A percentile compares a stretch with the other conserved stretches of the same genome.
Evolutionary conservation across 805 yeast species (phyloP).

Genomic region (Candida succiphila): DNA sequence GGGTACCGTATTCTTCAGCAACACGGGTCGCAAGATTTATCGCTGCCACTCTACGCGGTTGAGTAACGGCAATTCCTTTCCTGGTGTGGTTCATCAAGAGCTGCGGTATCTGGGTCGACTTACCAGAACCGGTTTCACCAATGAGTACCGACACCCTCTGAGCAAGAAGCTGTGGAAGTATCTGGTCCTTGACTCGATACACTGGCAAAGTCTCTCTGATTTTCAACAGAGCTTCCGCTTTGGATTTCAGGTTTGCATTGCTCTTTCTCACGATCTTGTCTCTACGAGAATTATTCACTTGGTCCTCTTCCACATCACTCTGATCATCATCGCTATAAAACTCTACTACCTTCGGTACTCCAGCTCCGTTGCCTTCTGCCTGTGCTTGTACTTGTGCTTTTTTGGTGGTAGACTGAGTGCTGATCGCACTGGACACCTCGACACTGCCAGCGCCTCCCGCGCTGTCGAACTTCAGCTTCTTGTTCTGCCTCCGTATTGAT

Average conservation of each 20-base stretch:
- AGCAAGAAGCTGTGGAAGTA: slow-evolving; percentile 41
- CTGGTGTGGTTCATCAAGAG: slow-evolving; percentile 49
- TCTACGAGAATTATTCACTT: not conserved
- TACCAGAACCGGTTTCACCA: slow-evolving; percentile 98
- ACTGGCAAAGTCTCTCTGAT: slow-evolving; percentile 63
- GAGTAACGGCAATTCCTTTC: slow-evolving; percentile 79
- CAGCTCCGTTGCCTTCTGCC: too few relatives aligned
- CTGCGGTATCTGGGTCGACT: slow-evolving; percentile 94
- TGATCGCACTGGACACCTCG: too few relatives aligned
- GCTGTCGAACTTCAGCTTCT: too few relatives aligned
- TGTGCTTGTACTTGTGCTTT: too few relatives aligned
- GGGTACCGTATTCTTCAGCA: slow-evolving; percentile 75
- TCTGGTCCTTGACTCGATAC: slow-evolving; percentile 55
- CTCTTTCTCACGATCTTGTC: not conserved
- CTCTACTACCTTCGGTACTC: slow-evolving; percentile 2
- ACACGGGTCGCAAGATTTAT: slow-evolving; percentile 89
- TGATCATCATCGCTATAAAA: slow-evolving; percentile 10
- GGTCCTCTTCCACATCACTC: slow-evolving; percentile 7
- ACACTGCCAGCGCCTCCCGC: too few relatives aligned
- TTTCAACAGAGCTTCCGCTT: slow-evolving; percentile 33
- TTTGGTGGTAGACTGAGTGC: too few relatives aligned
- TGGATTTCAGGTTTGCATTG: slow-evolving; percentile 22
- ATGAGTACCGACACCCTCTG: slow-evolving; percentile 72
- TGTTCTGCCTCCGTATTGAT: too few relatives aligned
- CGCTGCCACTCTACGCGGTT: slow-evolving; percentile 97